Evolutionary conservation across 495 filamentous ascomycete genomes (phyloP), one percentile per base, ranked within the genome.

Genomic region (Aspergillus conjunctus): DNA sequence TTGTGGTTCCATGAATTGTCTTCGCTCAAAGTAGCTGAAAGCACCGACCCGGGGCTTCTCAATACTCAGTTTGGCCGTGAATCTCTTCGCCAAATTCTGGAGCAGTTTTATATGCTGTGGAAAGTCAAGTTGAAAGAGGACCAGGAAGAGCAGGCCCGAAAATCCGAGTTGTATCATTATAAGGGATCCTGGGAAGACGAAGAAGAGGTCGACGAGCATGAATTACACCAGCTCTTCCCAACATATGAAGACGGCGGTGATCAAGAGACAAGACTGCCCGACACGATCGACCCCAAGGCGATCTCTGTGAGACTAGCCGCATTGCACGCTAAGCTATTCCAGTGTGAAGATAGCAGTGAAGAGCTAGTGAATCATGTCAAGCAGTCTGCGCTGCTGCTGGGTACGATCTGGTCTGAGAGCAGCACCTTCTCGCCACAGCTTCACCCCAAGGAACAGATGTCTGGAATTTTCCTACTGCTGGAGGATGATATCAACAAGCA

Each of bases 221-320:
- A 92, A 45, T 84, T 97, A 37, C 75, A 87, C 20, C 79, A 86
- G 56, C 78, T 97, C 37, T 98, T 98, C 73, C 93, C 93, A 7
- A 84, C 82, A 15, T 94, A 87, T 58, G 87, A 90, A 17, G 79
- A 77, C 8, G 74, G 71, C 0, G 62, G 73, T 2, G 73, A 73
- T 7, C 63, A 77, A 45, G 52, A 73, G 26, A 61, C 66, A 31
- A 68, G 74, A 18, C 58, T 63, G 18, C 66, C 54, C 51, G 57
- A 50, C 51, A 70, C 43, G 44, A 59, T 70, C 61, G 74, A 81
- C 49, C 77, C 81, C 20, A 77, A 75, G 44, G 63, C 67, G 17
- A 77, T 83, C 33, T 78, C 84, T 33, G 65, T 79, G 39, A 71
- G 76, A 11, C 69, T 89, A 34, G 77, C 86, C 12, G 62, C 78